A percentile compares a stretch with the other conserved stretches of the same genome.
Evolutionary conservation across 805 yeast species (phyloP).

Genomic region (Sporopachydermia lactativora): DNA sequence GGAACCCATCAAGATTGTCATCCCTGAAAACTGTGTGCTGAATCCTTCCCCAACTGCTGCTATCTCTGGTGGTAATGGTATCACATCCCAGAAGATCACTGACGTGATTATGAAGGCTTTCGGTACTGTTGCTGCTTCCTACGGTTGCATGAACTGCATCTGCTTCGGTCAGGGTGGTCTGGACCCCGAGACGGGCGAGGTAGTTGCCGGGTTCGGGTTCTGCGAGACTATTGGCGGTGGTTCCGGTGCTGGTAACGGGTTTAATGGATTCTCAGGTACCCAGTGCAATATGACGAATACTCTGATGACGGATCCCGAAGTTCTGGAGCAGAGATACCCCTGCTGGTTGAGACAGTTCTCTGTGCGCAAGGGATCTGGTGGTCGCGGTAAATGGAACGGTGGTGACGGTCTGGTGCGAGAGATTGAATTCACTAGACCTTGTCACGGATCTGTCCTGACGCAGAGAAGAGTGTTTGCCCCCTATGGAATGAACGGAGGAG

Average conservation of each 20-base stretch:
- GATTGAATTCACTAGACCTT: constrained; percentile 60
- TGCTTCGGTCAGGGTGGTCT: constrained; percentile 79
- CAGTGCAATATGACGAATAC: constrained; percentile 94
- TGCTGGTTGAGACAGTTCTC: constrained; percentile 61
- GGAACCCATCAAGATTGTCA: constrained; percentile 53
- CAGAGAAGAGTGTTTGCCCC: constrained; percentile 82
- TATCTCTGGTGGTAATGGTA: constrained; percentile 89
- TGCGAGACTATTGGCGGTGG: constrained; percentile 96
- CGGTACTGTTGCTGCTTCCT: constrained; percentile 85
- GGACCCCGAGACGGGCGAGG: constrained; percentile 30
- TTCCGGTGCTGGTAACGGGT: constrained; percentile 78
- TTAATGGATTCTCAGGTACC: constrained; percentile 82
- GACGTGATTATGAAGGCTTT: constrained; percentile 83
- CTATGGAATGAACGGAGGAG: constrained; percentile 77
- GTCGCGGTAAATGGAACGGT: constrained; percentile 56
- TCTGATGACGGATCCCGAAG: constrained; percentile 81
- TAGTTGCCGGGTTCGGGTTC: constrained; percentile 65
- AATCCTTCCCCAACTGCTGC: constrained; percentile 80
- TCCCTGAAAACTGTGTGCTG: constrained; percentile 49
- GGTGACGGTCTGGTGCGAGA: constrained; percentile 85
- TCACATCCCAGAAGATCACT: constrained; percentile 87
- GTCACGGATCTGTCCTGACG: constrained; percentile 67
- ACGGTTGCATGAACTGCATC: constrained; percentile 89
- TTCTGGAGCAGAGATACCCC: constrained; percentile 81
- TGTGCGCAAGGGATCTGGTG: constrained; percentile 66